These are phyloP conservation scores for Ceriops tagal DNA, from an alignment of 345 rosid species.

Conservation along the genomic window DNA sequence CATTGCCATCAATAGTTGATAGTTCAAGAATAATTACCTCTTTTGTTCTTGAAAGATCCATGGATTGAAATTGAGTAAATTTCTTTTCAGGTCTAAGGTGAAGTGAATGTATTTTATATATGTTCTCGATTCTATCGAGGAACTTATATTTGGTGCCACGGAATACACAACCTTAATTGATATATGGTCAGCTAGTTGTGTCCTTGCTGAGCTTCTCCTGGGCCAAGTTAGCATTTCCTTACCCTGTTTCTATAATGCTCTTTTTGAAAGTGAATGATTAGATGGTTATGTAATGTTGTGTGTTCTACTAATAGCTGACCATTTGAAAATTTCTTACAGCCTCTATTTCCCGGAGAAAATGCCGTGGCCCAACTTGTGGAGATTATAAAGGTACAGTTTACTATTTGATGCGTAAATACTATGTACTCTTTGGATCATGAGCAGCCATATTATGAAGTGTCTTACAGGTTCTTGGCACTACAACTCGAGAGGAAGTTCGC, in stretches of 20 bases:
- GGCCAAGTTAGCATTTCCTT: slow-evolving; percentile 24
- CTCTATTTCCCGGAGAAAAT: slow-evolving; percentile 36
- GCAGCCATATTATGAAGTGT: not conserved
- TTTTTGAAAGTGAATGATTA: not conserved
- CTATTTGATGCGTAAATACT: not conserved
- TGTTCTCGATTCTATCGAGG: slow-evolving; percentile 37
- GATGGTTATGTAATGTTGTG: not conserved
- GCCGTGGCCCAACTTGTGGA: slow-evolving; percentile 38
- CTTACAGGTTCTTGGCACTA: slow-evolving; percentile 31
- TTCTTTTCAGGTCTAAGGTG: slow-evolving; percentile 28
- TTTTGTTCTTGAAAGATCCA: too few relatives aligned
- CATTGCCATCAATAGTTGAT: too few relatives aligned
- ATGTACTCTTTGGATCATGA: not conserved
- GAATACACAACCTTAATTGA: slow-evolving; percentile 35
- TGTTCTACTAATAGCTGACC: not conserved
- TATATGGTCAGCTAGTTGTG: slow-evolving; percentile 38
- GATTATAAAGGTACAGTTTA: slow-evolving; percentile 28
- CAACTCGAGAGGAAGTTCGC: slow-evolving; percentile 35
- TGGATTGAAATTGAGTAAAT: not conserved
- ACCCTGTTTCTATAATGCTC: not conserved
- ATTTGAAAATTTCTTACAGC: slow-evolving; percentile 16
- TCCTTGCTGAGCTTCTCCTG: slow-evolving; percentile 35
- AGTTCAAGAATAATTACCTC: too few relatives aligned
- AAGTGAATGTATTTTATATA: slow-evolving; percentile 31
- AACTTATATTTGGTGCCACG: slow-evolving; percentile 34